A percentile compares a stretch with the other conserved stretches of the same genome.
phyloP scores from a whole-genome alignment of 192 early-diverging fungal species.

The Umbelopsis ramanniana region DNA sequence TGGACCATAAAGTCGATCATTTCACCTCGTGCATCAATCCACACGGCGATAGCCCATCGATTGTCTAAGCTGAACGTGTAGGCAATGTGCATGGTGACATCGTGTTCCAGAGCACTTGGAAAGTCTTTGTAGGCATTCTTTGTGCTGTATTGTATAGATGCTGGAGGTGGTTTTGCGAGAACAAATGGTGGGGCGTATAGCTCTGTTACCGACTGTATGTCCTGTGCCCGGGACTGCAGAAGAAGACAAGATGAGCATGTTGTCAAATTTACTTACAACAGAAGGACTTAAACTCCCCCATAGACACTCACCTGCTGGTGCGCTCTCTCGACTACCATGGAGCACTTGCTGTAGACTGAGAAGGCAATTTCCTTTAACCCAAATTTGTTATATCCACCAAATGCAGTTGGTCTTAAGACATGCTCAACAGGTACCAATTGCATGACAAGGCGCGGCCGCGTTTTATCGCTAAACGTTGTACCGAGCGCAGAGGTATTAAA shows the following conservation, averaged over 20 bases:
- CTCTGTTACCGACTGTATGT: slow-evolving; percentile 32
- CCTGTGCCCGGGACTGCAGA: slow-evolving; percentile 14
- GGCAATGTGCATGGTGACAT: slow-evolving; percentile 52
- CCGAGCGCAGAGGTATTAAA: slow-evolving; percentile 39
- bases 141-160: slow-evolving; percentile 42
- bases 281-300: not conserved
- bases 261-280: not conserved
- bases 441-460: slow-evolving; percentile 45
- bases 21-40: slow-evolving; percentile 58
- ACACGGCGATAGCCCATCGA: slow-evolving; percentile 54
- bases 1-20: slow-evolving; percentile 47
- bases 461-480: slow-evolving; percentile 41
- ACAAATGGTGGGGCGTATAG: slow-evolving; percentile 53
- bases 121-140: slow-evolving; percentile 37
- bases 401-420: slow-evolving; percentile 47
- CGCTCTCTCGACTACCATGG: slow-evolving; percentile 44
- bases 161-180: slow-evolving; percentile 48
- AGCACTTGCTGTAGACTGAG: slow-evolving; percentile 56
- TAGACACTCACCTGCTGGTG: slow-evolving; percentile 21
- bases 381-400: slow-evolving; percentile 55
- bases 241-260: not conserved
- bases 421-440: slow-evolving; percentile 58
- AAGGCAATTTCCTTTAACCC: slow-evolving; percentile 59
- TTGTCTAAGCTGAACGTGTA: slow-evolving; percentile 55
- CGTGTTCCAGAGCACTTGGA: slow-evolving; percentile 36